These are phyloP conservation scores for Carnegiea gigantea DNA, from an alignment of 179 eudicot genomes.

Conservation along the genomic window DNA sequence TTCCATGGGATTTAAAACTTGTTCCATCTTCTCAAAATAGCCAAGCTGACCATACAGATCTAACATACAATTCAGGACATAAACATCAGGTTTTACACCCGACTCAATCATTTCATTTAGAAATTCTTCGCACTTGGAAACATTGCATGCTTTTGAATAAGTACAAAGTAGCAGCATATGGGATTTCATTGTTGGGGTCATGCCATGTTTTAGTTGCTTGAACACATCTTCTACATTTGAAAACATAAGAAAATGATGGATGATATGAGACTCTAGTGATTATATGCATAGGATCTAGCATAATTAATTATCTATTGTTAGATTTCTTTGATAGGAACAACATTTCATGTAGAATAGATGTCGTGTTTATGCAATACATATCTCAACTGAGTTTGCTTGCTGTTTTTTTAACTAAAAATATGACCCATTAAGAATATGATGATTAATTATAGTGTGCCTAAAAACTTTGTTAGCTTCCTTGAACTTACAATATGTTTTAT, in stretches of 20 bases:
- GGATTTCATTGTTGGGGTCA: conserved; percentile 85
- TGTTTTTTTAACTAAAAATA: too few species aligned
- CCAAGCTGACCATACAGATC: conserved; percentile 73
- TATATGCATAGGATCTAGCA: too few species aligned
- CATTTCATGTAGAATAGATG: too few species aligned
- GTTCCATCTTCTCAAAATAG: conserved; percentile 71
- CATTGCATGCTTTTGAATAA: conserved; percentile 59
- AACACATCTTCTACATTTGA: conserved; percentile 72
- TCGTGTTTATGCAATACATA: too few species aligned
- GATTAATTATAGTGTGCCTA: too few species aligned
- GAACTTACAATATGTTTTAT: too few species aligned
- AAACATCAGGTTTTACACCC: conserved; percentile 67
- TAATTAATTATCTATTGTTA: too few species aligned
- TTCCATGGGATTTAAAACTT: conserved; percentile 39
- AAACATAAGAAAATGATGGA: background rate
- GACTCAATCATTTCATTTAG: conserved; percentile 60
- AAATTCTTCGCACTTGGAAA: conserved; percentile 63
- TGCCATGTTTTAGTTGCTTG: conserved; percentile 59
- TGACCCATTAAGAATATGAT: too few species aligned
- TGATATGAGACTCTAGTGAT: background rate
- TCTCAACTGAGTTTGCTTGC: too few species aligned
- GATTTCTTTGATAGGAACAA: too few species aligned
- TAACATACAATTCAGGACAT: conserved; percentile 68
- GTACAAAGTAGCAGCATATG: conserved; percentile 80
- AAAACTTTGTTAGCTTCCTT: background rate